These are phyloP conservation scores for Penicillium salamii DNA, from an alignment of 495 filamentous ascomycete genomes.

Conservation along the genomic window DNA sequence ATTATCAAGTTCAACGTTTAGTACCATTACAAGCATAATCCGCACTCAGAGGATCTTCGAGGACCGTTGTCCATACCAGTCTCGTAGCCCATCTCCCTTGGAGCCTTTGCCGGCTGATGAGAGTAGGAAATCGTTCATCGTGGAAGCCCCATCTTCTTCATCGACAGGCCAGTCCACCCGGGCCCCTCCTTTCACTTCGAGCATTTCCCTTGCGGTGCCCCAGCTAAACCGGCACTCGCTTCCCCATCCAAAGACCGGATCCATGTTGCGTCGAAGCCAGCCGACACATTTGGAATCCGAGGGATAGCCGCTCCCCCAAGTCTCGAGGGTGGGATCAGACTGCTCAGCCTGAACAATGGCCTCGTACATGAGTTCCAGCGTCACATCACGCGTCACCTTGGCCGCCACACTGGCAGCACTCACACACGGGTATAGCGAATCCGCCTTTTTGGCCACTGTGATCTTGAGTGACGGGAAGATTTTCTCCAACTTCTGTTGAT, in stretches of 20 bases:
- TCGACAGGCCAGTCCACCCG: slow-evolving; percentile 83
- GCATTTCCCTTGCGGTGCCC: slow-evolving; percentile 90
- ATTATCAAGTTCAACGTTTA: slow-evolving; percentile 20
- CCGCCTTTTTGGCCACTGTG: slow-evolving; percentile 94
- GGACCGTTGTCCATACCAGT: slow-evolving; percentile 42
- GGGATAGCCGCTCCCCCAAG: slow-evolving; percentile 92
- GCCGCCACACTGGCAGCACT: slow-evolving; percentile 91
- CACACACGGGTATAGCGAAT: slow-evolving; percentile 89
- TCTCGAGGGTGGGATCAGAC: slow-evolving; percentile 24
- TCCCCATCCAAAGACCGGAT: slow-evolving; percentile 94
- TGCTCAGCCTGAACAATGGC: slow-evolving; percentile 29
- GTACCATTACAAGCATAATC: background rate
- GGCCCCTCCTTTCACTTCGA: slow-evolving; percentile 63
- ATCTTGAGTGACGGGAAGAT: slow-evolving; percentile 78
- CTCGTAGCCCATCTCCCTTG: slow-evolving; percentile 29
- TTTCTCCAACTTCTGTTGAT: slow-evolving; percentile 80
- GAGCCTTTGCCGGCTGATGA: slow-evolving; percentile 22
- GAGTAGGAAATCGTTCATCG: slow-evolving; percentile 72
- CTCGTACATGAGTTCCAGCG: slow-evolving; percentile 72
- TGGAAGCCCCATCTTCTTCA: slow-evolving; percentile 59
- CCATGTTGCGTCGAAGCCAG: slow-evolving; percentile 85
- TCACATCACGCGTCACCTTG: slow-evolving; percentile 91
- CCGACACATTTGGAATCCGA: slow-evolving; percentile 75
- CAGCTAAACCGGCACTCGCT: slow-evolving; percentile 90
- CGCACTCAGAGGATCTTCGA: slow-evolving; percentile 28